These are phyloP conservation scores for Conringia planisiliqua DNA, from an alignment of 345 rosid genomes.

Conservation along the genomic window DNA sequence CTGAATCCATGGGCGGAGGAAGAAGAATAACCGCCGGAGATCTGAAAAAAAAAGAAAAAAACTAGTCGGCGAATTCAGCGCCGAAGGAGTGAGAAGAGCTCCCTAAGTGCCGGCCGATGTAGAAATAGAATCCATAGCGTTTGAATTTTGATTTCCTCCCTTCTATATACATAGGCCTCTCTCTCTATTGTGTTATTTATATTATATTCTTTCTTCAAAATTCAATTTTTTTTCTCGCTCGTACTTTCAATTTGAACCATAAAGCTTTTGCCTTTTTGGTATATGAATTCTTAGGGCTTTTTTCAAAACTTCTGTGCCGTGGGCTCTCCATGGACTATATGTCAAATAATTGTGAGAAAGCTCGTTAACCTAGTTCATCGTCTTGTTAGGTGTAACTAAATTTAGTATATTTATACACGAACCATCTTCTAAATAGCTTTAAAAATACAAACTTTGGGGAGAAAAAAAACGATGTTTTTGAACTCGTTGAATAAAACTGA, in stretches of 20 bases:
- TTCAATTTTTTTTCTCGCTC: background rate
- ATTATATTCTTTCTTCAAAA: background rate
- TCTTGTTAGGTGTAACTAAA: no score
- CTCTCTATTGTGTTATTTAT: background rate
- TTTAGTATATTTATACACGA: background rate
- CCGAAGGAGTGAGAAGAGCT: conserved; percentile 9
- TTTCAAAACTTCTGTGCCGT: background rate
- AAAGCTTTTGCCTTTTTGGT: conserved; percentile 20
- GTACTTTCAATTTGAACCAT: conserved; percentile 7
- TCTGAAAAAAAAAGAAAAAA: conserved; percentile 22
- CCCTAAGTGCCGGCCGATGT: conserved; percentile 4
- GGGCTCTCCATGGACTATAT: background rate
- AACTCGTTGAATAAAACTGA: no score
- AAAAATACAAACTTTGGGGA: background rate
- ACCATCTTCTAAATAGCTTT: background rate
- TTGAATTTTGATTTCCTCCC: conserved; percentile 28
- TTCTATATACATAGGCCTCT: background rate
- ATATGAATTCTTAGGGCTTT: background rate
- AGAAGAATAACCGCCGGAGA: conserved; percentile 20
- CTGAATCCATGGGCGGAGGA: conserved; percentile 55
- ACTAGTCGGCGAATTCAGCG: conserved; percentile 23
- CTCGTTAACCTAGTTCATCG: no score
- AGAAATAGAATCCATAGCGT: conserved; percentile 18
- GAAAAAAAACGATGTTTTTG: background rate
- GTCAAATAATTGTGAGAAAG: no score